Evolutionary conservation across 73 alveolate species (phyloP).

Genomic region (Blepharisma japonicum): DNA sequence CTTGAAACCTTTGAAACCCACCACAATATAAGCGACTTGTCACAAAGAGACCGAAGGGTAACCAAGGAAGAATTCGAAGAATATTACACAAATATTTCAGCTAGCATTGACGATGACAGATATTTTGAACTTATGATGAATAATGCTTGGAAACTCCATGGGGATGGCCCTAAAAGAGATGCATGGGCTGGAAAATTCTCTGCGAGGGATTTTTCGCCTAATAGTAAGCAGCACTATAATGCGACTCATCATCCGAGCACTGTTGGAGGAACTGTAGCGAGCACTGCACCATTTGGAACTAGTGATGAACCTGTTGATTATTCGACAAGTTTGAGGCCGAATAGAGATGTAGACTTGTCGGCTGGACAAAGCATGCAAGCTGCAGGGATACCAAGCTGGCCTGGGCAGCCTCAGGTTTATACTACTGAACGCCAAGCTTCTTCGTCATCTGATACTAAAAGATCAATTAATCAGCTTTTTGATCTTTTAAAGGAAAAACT

Average conservation of each 20-base stretch:
- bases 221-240: background rate
- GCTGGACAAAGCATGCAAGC: constrained; percentile 33
- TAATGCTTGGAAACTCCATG: background rate
- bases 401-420: background rate
- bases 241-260: background rate
- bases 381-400: constrained; percentile 53
- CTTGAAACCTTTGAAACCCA: background rate
- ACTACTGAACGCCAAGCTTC: too few relatives aligned
- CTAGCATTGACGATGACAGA: background rate
- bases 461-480: constrained; percentile 33
- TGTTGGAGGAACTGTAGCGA: constrained; percentile 6
- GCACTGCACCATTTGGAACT: constrained; percentile 14
- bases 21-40: background rate
- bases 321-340: background rate
- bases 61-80: background rate
- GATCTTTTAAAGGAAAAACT: constrained; percentile 63
- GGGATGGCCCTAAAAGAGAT: background rate
- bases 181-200: constrained; percentile 38
- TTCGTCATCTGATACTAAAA: background rate
- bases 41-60: background rate
- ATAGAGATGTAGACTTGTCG: constrained; percentile 28
- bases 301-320: background rate
- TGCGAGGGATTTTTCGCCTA: constrained; percentile 31
- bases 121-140: background rate
- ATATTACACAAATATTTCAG: background rate